These are phyloP conservation scores for Pittosporum tobira DNA, from an alignment of 129 eudicot species.

Conservation along the genomic window DNA sequence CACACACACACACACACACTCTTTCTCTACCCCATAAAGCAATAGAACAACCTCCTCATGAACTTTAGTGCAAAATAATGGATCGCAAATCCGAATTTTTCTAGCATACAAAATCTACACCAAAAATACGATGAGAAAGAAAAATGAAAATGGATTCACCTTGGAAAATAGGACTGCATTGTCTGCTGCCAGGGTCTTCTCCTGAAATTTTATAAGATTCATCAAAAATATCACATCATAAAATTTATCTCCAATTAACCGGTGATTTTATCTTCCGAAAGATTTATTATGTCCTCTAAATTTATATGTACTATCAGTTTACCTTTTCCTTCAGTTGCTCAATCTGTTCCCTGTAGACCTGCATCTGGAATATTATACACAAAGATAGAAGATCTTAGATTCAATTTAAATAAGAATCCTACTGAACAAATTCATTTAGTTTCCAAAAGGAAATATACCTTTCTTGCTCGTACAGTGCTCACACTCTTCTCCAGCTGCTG, in stretches of 20 bases:
- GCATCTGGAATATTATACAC: conserved; percentile 42
- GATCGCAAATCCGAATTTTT: not conserved
- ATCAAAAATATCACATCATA: not conserved
- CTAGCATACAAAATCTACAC: not conserved
- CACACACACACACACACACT: too few relatives aligned
- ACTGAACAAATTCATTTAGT: not conserved
- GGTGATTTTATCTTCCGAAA: not conserved
- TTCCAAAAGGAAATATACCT: conserved; percentile 33
- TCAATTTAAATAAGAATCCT: not conserved
- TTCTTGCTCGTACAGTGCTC: conserved; percentile 57
- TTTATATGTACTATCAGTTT: not conserved
- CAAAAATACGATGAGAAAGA: not conserved
- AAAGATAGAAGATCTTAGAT: conserved; percentile 4
- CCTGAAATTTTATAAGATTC: conserved; percentile 31
- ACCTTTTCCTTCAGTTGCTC: conserved; percentile 69
- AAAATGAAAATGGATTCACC: conserved; percentile 34
- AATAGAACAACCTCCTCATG: not conserved
- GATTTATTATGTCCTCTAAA: not conserved
- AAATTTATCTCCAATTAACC: not conserved
- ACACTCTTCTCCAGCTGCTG: conserved; percentile 71
- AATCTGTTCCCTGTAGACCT: conserved; percentile 70
- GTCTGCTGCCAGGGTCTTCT: conserved; percentile 56
- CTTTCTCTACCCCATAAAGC: too few relatives aligned
- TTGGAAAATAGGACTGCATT: conserved; percentile 56
- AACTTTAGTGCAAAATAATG: not conserved